phyloP scores from a whole-genome alignment of 306 rosid species.

The Oemleria cerasiformis region DNA sequence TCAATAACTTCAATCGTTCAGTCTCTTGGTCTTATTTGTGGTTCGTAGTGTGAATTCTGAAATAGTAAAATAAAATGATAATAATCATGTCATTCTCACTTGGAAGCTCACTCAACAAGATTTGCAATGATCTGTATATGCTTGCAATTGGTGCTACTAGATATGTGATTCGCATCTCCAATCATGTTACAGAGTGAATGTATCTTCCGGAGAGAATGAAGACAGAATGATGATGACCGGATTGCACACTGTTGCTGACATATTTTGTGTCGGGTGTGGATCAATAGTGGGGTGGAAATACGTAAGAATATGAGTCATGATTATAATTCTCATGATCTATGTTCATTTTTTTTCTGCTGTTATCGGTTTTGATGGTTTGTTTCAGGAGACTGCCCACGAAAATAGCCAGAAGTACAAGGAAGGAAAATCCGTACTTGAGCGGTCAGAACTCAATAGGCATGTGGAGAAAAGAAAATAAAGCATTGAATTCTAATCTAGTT shows the following conservation, averaged over 20 bases:
- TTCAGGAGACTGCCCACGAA: conserved; percentile 45
- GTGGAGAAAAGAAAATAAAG: conserved; percentile 24
- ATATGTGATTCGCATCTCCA: conserved; percentile 18
- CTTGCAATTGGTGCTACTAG: conserved; percentile 2
- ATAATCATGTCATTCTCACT: neutral
- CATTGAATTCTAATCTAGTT: conserved; percentile 9
- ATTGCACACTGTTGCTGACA: conserved; percentile 83
- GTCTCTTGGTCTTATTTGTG: conserved; percentile 16
- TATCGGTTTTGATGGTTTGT: conserved; percentile 36
- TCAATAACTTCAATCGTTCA: neutral
- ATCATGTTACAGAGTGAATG: conserved; percentile 63
- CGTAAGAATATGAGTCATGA: conserved; percentile 58
- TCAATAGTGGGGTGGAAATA: conserved; percentile 92
- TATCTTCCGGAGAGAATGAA: conserved; percentile 65
- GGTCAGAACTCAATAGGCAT: conserved; percentile 52
- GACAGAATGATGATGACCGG: conserved; percentile 78
- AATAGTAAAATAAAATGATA: neutral
- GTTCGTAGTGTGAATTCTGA: conserved; percentile 12
- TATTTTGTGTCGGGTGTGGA: conserved; percentile 90
- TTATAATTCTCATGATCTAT: conserved; percentile 16
- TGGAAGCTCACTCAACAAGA: neutral
- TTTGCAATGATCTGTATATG: neutral
- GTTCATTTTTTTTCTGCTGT: conserved; percentile 24
- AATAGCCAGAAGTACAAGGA: conserved; percentile 47
- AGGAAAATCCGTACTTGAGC: conserved; percentile 48